Base-by-base conservation (phyloP, 257 asterid genomes). In the Salvia splendens region DNA sequence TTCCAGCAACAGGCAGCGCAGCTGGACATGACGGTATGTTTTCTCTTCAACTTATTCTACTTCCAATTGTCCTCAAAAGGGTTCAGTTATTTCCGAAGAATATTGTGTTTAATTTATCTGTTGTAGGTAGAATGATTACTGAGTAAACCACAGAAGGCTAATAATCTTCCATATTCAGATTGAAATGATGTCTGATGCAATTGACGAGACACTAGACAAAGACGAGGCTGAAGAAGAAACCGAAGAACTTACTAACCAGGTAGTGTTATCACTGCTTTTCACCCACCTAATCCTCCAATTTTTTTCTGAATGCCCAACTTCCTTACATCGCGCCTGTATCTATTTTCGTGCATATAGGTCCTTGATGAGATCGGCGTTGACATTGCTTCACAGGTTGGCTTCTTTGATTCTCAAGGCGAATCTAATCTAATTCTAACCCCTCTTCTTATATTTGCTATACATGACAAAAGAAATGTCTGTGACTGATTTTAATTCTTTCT, bases 221-320 rank as follows among this genome's bases (percentile, higher is more conserved):
- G 99, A 93, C 43, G 99, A 93, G 82, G 99, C 99, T 35, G 99
- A 93, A 79, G 99, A 93, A 80, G 99, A 93, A 79, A 87, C 95
- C 4, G 97, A 93, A 75, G 97, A 93, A 73, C 99, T 93, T 51
- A 93, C 97, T 12, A 93, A 90, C 81, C 99, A 93, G 96, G 99
- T 92, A 52, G 45, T 32, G 0, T 64, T 45, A 38, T n/a, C 9
- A 48, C 45, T 49, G n/a, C 38, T 16, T 28, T 65, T 51, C 24
- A 43, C 64, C 33, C 30, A 14, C 45, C 24, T 6, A 20, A 36
- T 61, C 47, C 48, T 52, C 53, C 8, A 12, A 3, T 48, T 58
- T 28, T 5, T 48, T 16, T 35, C 50, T 4, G 32, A 56, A 5
- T 33, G 4, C 28, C 48, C 14, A 40, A 12, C n/a, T 61, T 38